Evolutionary conservation across 1,139 yeast genomes (phyloP), one percentile per base, ranked within the genome.

Genomic region (Nakaseomyces kungkrabaensis): DNA sequence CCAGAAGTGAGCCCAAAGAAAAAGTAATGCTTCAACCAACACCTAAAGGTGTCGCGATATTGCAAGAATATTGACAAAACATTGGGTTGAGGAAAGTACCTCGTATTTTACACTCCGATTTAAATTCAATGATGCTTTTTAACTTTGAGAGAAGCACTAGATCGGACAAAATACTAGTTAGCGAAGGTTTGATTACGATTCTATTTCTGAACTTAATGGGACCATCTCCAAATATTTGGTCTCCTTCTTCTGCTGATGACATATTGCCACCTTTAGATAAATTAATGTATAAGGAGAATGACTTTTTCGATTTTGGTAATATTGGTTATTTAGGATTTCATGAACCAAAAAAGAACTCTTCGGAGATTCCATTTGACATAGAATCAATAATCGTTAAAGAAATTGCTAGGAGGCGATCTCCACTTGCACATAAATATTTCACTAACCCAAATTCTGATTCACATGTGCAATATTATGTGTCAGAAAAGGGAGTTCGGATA

Each of bases 381-480:
- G 13, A 33, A 3, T n/a, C 38, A 3, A 6, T 17, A 17, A 36
- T 13, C 2, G 7, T 6, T 36, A 8, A 36, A 17, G 25, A n/a
- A 25, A 7, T 25, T 7, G 11, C 57, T 37, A 40, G 51, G 4
- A 59, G 68, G 38, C 60, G 59, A 2, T 84, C 92, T 5, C 95
- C 96, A 0, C 82, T 83, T 55, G 78, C 80, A 49, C 96, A 86
- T 61, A 74, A 79, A 46, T 87, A 78, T 61, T 88, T 87, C 66
- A 82, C 92, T 9, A 89, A 90, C 58, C 97, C 97, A 0, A 94
- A 85, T 61, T 85, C 95, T 0, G 94, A 85, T 55, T 73, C 95
- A 0, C 85, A 82, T 60, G 66, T 78, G 10, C 97, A 90, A 62
- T 89, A 89, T 62, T 89, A 82, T 60, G 79, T 77, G 1, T 79